phyloP scores from a whole-genome alignment of 176 grass and related monocot genomes.

The Oryza meridionalis region DNA sequence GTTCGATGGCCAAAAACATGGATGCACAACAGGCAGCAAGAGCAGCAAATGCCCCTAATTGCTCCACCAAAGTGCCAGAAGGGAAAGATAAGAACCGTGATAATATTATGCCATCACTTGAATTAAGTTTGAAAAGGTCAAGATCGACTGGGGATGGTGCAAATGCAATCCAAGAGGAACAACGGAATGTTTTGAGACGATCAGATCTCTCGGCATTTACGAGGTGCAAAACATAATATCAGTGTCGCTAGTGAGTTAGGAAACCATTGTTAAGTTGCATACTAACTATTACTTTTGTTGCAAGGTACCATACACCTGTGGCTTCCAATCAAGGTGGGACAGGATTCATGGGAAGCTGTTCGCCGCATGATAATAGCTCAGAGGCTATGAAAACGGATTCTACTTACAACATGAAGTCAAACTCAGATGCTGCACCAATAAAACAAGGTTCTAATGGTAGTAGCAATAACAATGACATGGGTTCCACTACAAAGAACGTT shows the following conservation, averaged over 20 bases:
- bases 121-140: conserved; percentile 76
- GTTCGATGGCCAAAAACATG: conserved; percentile 59
- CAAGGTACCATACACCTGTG: conserved; percentile 81
- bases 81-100: conserved; percentile 47
- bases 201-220: conserved; percentile 74
- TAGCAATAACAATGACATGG: conserved; percentile 84
- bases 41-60: conserved; percentile 47
- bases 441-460: conserved; percentile 84
- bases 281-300: conserved; percentile 71
- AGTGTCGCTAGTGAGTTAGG: conserved; percentile 46
- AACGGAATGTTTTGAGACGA: conserved; percentile 64
- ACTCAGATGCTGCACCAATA: conserved; percentile 52
- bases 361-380: conserved; percentile 65
- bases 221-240: conserved; percentile 86
- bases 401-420: conserved; percentile 55
- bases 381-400: conserved; percentile 69
- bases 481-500: conserved; percentile 77
- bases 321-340: conserved; percentile 61
- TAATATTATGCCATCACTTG: conserved; percentile 54
- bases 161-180: conserved; percentile 51
- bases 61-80: conserved; percentile 45
- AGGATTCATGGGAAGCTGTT: conserved; percentile 62
- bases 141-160: conserved; percentile 46
- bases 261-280: conserved; percentile 44
- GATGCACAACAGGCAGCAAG: conserved; percentile 41